These are phyloP conservation scores for Triadica sebifera DNA, from an alignment of 345 rosid species.

Conservation along the genomic window DNA sequence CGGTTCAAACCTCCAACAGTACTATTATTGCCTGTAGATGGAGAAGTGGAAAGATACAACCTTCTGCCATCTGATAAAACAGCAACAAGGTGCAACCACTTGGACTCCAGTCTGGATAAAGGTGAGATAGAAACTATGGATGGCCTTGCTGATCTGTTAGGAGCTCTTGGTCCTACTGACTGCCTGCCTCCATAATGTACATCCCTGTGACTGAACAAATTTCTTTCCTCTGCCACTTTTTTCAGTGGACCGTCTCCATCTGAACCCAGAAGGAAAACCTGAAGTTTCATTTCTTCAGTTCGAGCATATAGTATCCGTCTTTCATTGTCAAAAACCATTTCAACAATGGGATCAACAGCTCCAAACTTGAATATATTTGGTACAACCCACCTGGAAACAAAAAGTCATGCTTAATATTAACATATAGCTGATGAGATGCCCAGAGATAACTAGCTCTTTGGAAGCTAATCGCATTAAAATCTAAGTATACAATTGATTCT, in stretches of 20 bases:
- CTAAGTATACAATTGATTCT: background rate
- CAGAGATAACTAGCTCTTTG: background rate
- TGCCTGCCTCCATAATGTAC: conserved; percentile 66
- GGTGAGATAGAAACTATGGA: conserved; percentile 85
- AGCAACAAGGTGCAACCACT: conserved; percentile 90
- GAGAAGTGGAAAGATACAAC: conserved; percentile 85
- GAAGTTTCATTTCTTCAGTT: conserved; percentile 95
- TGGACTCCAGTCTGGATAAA: conserved; percentile 79
- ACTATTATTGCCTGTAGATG: conserved; percentile 59
- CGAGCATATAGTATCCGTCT: conserved; percentile 88
- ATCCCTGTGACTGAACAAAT: conserved; percentile 78
- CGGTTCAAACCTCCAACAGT: conserved; percentile 64
- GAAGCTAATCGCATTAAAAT: background rate
- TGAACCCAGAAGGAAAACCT: conserved; percentile 70
- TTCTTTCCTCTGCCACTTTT: conserved; percentile 93
- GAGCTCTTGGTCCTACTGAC: conserved; percentile 51
- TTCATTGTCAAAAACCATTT: conserved; percentile 91
- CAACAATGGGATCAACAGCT: conserved; percentile 85
- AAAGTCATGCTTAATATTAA: background rate
- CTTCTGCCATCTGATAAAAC: conserved; percentile 95
- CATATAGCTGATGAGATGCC: background rate
- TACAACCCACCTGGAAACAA: conserved; percentile 82
- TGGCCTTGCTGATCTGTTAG: conserved; percentile 63
- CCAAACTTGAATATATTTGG: conserved; percentile 95
- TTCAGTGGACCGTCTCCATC: conserved; percentile 78